Base-by-base conservation (phyloP, 805 yeast genomes). In the Candida sonorensis region DNA sequence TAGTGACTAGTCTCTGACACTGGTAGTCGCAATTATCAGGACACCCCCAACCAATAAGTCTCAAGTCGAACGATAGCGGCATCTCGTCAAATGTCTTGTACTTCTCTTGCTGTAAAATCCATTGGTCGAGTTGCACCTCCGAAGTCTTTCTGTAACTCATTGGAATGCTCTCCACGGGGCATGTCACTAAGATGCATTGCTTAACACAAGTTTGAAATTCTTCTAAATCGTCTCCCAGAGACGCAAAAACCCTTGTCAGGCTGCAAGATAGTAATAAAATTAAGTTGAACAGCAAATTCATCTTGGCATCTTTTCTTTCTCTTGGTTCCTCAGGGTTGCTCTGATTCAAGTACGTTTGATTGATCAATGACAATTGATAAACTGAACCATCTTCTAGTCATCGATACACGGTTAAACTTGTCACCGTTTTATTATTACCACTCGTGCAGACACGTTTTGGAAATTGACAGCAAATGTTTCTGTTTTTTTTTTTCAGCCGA, bases 1-100 rank as follows among this genome's bases (percentile, higher is more conserved):
- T 48, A 0, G 95, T 87, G 27, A 90, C 63, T 7, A 74, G 52
- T 35, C 86, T 77, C 55, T 92, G 97, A 55, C 98, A 92, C 45
- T 77, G 81, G 56, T 92, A 92, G 58, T 92, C 97, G 59, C 98
- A 92, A 50, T 92, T 78, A 18, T 77, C 69, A 2, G 58, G 58
- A 51, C 95, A 85, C 36, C 73, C 72, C 96, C 96, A 87, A 1
- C 67, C 66, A 11, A 88, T 48, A 2, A 73, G 41, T 29, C 52
- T 50, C 38, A 75, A 55, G 36, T 60, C 59, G 10, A 46, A 40
- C 2, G 67, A 66, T 13, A 75, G 51, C 2, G 74, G 70, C 38
- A 52, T 32, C 12, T 41, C 37, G 9, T 53, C 55, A 33, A 73
- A 72, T 2, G 40, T 31, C 51, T 66, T 58, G 13, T 51, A 43